Evolutionary conservation across 2,329 filamentous ascomycete genomes (phyloP), one percentile per base, ranked within the genome.

Genomic region (Geosmithia morbida): DNA sequence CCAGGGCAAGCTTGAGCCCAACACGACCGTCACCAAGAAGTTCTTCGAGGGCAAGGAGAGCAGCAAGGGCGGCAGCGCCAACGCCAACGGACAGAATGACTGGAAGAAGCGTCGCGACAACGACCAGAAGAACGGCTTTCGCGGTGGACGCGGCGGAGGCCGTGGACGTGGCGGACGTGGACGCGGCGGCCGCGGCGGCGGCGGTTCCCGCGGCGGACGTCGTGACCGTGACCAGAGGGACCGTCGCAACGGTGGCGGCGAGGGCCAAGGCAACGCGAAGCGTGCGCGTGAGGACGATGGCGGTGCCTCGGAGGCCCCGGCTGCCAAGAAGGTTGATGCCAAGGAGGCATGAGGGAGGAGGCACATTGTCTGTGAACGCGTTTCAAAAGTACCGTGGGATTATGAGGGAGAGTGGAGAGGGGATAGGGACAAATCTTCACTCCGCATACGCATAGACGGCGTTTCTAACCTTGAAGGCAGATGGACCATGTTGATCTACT

Each of bases 1-100:
- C 55, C 74, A 79, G 42, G 85, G 86, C 50, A 79, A 79, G 58
- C 69, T 87, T 44, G 69, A 79, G 60, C 77, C 83, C 51, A 78
- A 69, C 56, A 61, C 60, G 44, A 61, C 57, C 51, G 58, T 59
- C 16, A 56, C 59, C 44, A 65, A 65, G 53, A 63, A 61, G 51
- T 76, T 76, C 57, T 77, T 64, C 51, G 72, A 76, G 58, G 72
- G 72, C 49, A 64, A 56, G 49, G 65, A 67, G 30, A 48, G 50
- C 41, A 60, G 63, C 44, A 61, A 61, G 42, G 62, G 30, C 39
- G 41, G 30, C 42, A 62, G 63, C 29, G 62, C 62, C 26, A 64
- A 68, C n/a, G 63, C 66, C 45, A 57, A 63, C 39, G 57, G 61
- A 46, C 58, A 59, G 45, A 65, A 77, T 54, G 73, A 82, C 63